These are phyloP conservation scores for Globisporangium takayamanum DNA, from an alignment of 352 stramenopile species.

Conservation along the genomic window DNA sequence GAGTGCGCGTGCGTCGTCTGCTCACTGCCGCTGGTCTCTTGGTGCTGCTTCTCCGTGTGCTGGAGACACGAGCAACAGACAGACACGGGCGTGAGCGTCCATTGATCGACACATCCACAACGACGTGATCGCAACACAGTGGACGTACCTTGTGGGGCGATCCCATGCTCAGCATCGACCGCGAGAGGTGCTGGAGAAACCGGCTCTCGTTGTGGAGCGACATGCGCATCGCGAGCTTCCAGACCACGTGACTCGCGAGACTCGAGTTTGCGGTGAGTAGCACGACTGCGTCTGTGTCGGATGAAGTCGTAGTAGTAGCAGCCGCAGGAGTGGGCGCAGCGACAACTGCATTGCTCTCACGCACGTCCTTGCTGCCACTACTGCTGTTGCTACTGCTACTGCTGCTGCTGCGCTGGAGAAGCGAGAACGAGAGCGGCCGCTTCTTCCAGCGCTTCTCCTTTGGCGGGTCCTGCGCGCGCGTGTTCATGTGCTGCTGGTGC, in stretches of 20 bases:
- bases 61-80: constrained; percentile 1
- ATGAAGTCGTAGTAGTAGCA: background rate
- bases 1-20: constrained; percentile 17
- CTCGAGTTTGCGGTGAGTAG: constrained; percentile 9
- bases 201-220: constrained; percentile 61
- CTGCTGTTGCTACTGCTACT: constrained; percentile 1
- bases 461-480: background rate
- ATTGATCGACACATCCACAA: too few relatives aligned
- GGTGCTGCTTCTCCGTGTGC: constrained; percentile 12
- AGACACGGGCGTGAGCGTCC: background rate
- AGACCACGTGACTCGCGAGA: constrained; percentile 52
- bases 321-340: background rate
- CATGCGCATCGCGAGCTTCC: constrained; percentile 57
- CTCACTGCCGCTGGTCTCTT: constrained; percentile 1
- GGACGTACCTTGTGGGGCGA: constrained; percentile 36
- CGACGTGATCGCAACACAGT: background rate
- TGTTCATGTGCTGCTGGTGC: constrained; percentile 2
- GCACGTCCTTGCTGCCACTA: background rate
- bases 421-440: constrained; percentile 10
- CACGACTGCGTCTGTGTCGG: constrained; percentile 8
- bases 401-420: constrained; percentile 3
- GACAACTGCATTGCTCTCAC: background rate
- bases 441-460: constrained; percentile 8
- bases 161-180: constrained; percentile 49
- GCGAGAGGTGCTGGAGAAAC: constrained; percentile 58